Conservation (phyloP, 768 basidiomycete genomes). For the Phlebiopsis gigantea region DNA sequence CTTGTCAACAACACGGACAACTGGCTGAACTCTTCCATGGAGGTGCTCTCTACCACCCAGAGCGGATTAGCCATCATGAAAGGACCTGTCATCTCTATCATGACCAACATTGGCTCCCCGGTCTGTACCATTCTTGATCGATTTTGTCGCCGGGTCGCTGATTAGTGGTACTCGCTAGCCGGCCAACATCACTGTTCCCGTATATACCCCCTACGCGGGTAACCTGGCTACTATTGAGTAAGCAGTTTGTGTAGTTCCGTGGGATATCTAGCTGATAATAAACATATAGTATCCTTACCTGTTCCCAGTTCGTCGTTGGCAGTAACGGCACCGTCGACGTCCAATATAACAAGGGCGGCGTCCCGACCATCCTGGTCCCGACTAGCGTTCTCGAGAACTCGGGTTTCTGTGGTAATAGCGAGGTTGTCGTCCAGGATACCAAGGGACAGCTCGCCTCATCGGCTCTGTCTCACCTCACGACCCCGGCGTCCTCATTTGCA, state of each 20-base stretch:
- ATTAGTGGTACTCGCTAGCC: slow-evolving; percentile 37
- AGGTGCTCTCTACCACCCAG: slow-evolving; percentile 45
- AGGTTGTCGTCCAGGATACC: neutral
- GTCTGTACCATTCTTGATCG: slow-evolving; percentile 30
- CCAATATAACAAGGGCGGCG: slow-evolving; percentile 60
- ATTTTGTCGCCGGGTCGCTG: neutral
- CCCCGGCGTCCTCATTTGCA: slow-evolving; percentile 2
- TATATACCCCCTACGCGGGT: slow-evolving; percentile 48
- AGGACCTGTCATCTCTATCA: slow-evolving; percentile 52
- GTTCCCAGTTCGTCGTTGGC: slow-evolving; percentile 63
- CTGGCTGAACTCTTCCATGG: slow-evolving; percentile 48
- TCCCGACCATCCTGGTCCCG: slow-evolving; percentile 51
- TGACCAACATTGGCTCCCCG: slow-evolving; percentile 73
- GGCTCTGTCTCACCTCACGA: slow-evolving; percentile 3
- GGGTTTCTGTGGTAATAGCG: slow-evolving; percentile 30
- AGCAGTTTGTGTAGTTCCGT: slow-evolving; percentile 16
- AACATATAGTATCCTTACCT: slow-evolving; percentile 53
- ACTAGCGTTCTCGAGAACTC: slow-evolving; percentile 29
- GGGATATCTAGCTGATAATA: slow-evolving; percentile 9
- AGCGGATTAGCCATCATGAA: slow-evolving; percentile 62
- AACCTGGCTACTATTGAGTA: slow-evolving; percentile 54
- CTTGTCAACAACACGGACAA: slow-evolving; percentile 39
- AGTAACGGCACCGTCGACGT: slow-evolving; percentile 57
- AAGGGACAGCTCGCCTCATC: slow-evolving; percentile 13
- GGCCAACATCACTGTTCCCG: slow-evolving; percentile 49